Base-by-base conservation (phyloP, 495 filamentous ascomycete genomes). In the Aspergillus sclerotioniger region DNA sequence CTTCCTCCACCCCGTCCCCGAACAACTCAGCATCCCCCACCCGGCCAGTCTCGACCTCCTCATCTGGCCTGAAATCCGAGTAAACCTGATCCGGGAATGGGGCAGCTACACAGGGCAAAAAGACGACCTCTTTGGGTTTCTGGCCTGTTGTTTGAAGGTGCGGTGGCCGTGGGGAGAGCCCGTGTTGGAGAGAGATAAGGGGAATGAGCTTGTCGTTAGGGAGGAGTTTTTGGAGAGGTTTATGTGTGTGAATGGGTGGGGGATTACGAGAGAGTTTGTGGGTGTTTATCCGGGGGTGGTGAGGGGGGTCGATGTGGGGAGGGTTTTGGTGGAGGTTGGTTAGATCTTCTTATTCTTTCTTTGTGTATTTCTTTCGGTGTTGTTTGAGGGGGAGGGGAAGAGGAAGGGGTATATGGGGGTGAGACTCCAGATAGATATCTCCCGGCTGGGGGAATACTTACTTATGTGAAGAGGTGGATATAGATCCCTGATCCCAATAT, bases 111-210 rank as follows among this genome's bases (percentile, higher is more conserved):
- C 55, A 10, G 50, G 55, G 1, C 20, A 62, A 9, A 56, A 57
- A 0, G 61, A 68, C 8, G 61, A 61, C 6, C 41, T 71, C 1
- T 66, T 71, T 35, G 67, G 65, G 5, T 46, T 68, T 47, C 54
- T 71, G 31, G 31, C 55, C 3, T 70, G 67, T 16, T 71, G 67
- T 56, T 32, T 70, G 8, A 70, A 67, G 52, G 57, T 71, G 13
- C 56, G 67, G 6, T 71, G 69, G 69, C 69, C 69, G 29, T 71
- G 69, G 69, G 65, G 65, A 4, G 61, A 65, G 41, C 48, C 52
- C 31, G 52, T 70, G 12, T 53, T 71, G 10, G 67, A 70, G 46
- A 56, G 69, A 12, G 51, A 70, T 43, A 60, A 64, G 0, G 41
- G 59, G 1, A 66, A 71, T 35, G 60, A 61, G 20, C 28, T 71